These are phyloP conservation scores for Paraglomus brasilianum DNA, from an alignment of 192 early-diverging fungal species.

Conservation along the genomic window DNA sequence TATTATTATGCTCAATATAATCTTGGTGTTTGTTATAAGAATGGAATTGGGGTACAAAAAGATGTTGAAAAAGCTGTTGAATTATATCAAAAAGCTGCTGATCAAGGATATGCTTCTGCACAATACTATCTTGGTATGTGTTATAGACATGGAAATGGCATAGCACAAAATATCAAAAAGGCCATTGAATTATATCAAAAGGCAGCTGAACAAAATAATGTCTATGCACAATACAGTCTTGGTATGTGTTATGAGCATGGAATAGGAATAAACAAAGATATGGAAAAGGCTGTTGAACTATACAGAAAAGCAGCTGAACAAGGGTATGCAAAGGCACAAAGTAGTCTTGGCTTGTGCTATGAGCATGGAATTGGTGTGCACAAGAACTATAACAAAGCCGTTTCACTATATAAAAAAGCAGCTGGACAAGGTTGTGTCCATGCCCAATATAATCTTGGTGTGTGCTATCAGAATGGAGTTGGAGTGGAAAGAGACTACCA, in stretches of 20 bases:
- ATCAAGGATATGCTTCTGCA: conserved; percentile 59
- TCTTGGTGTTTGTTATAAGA: conserved; percentile 74
- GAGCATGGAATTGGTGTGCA: conserved; percentile 58
- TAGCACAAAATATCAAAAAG: conserved; percentile 44
- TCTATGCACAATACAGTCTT: conserved; percentile 60
- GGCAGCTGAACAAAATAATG: conserved; percentile 61
- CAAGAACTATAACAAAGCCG: conserved; percentile 48
- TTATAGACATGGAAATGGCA: conserved; percentile 62
- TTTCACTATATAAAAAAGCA: conserved; percentile 54
- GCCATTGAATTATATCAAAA: conserved; percentile 62
- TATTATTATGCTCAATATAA: conserved; percentile 68
- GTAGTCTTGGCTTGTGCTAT: conserved; percentile 74
- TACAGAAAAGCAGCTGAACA: conserved; percentile 51
- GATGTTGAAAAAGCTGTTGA: conserved; percentile 53
- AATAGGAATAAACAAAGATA: conserved; percentile 64
- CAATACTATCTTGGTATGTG: conserved; percentile 81
- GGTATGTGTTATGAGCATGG: conserved; percentile 83
- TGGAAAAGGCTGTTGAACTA: conserved; percentile 50
- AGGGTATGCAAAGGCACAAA: conserved; percentile 60
- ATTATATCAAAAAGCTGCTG: conserved; percentile 56
- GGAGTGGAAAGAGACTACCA: conserved; percentile 48
- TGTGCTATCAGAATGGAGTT: conserved; percentile 60
- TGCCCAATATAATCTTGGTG: conserved; percentile 56
- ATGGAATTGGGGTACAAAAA: conserved; percentile 57
- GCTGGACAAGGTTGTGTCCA: conserved; percentile 58